Conservation (phyloP, 306 rosid species). For the Inga leiocalycina region DNA sequence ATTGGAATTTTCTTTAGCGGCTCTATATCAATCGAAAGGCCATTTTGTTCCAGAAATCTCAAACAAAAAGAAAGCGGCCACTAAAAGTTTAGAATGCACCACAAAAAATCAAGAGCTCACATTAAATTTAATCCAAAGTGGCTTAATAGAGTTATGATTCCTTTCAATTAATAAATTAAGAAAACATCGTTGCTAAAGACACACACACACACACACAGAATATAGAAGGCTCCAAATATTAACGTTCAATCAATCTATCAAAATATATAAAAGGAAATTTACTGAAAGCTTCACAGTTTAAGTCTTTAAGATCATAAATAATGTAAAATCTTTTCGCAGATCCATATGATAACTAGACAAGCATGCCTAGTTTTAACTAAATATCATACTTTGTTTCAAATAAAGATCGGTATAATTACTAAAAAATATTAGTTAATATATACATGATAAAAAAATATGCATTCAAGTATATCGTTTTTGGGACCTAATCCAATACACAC, state of each 20-base stretch:
- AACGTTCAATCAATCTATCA: neutral
- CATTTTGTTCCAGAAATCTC: neutral
- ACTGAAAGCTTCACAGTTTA: neutral
- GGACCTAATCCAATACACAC: neutral
- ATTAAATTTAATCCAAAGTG: neutral
- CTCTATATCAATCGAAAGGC: constrained; percentile 32
- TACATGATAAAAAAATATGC: neutral
- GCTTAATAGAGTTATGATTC: neutral
- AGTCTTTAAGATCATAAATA: neutral
- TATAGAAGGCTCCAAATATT: neutral
- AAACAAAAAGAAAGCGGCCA: neutral
- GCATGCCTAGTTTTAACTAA: neutral
- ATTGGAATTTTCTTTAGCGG: constrained; percentile 2
- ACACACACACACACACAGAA: neutral
- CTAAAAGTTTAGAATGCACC: neutral
- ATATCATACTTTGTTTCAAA: neutral
- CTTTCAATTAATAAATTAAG: neutral
- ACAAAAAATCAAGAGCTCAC: neutral
- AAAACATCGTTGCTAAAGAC: neutral
- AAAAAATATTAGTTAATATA: no score
- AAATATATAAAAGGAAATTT: neutral
- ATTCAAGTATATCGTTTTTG: neutral
- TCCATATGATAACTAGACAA: neutral
- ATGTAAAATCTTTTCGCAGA: neutral
- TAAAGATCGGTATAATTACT: no score